Evolutionary conservation across 371 early-diverging fungal species (phyloP).

Genomic region (Mortierella sp.): DNA sequence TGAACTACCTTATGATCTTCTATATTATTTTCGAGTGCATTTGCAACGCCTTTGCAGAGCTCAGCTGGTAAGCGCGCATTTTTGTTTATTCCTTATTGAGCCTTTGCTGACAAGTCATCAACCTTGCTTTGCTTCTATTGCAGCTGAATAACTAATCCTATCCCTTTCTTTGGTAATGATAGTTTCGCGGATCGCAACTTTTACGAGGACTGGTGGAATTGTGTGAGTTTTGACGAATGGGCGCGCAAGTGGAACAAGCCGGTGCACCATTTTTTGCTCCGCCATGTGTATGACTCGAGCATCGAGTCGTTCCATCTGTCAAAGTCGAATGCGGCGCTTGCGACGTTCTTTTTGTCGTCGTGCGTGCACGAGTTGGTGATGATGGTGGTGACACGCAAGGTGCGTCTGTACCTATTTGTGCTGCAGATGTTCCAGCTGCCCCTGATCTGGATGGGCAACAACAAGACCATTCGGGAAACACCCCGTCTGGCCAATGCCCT

Average conservation of each 20-base stretch:
- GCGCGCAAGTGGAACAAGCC: conserved; percentile 99
- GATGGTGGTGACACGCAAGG: conserved; percentile 77
- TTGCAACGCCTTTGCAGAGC: conserved; percentile 95
- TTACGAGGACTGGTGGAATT: conserved; percentile 99
- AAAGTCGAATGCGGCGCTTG: conserved; percentile 78
- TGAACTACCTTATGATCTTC: conserved; percentile 91
- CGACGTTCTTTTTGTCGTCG: conserved; percentile 91
- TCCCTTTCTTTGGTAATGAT: background rate
- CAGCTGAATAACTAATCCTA: background rate
- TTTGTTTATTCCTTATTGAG: background rate
- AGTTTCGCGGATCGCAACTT: conserved; percentile 97
- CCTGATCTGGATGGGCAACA: conserved; percentile 80
- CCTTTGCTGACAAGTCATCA: background rate
- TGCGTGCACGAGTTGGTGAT: conserved; percentile 93
- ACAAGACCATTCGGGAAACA: conserved; percentile 69
- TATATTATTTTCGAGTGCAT: conserved; percentile 97
- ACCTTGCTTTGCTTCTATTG: background rate
- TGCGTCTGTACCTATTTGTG: conserved; percentile 86
- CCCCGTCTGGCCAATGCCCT: conserved; percentile 82
- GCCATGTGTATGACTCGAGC: conserved; percentile 92
- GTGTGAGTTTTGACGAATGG: conserved; percentile 93
- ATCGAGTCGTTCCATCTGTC: conserved; percentile 83
- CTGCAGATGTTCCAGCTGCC: conserved; percentile 97
- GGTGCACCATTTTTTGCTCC: conserved; percentile 95
- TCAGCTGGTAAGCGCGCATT: conserved; percentile 74